Conservation (phyloP, 2,329 filamentous ascomycete genomes). For the Paecilomyces dactylethromorphus region DNA sequence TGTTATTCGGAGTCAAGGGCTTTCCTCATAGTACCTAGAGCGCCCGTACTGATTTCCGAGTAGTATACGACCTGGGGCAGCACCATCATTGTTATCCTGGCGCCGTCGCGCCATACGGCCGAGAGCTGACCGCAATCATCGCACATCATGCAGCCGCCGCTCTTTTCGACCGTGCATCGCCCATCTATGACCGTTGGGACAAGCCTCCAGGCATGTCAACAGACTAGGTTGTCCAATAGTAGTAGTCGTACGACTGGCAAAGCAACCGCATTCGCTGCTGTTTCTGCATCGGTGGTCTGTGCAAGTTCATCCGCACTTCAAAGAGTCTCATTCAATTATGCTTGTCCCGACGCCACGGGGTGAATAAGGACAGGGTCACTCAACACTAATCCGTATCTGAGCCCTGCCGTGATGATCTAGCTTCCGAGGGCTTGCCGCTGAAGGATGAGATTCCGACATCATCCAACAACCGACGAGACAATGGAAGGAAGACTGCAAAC, state of each 20-base stretch:
- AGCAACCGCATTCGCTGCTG: not conserved
- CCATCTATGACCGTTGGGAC: not conserved
- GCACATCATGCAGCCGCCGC: not conserved
- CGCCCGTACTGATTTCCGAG: not conserved
- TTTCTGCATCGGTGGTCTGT: not conserved
- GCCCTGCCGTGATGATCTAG: not conserved
- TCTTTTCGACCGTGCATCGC: not conserved
- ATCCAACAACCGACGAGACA: not conserved
- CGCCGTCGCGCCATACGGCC: not conserved
- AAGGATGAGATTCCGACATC: not conserved
- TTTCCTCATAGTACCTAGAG: not conserved
- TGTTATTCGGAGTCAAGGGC: not conserved
- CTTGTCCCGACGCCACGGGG: not conserved
- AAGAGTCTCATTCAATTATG: not conserved
- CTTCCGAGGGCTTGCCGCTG: not conserved
- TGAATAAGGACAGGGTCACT: not conserved
- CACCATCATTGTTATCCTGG: not conserved
- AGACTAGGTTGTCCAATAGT: not conserved
- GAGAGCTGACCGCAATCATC: not conserved
- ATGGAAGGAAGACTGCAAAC: not conserved
- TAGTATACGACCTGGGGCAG: not conserved
- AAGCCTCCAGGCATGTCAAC: not conserved
- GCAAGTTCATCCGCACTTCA: not conserved
- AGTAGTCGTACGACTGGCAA: not conserved
- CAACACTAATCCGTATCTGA: not conserved